These are phyloP conservation scores for Notholithocarpus densiflorus DNA, from an alignment of 306 rosid species.

Conservation along the genomic window DNA sequence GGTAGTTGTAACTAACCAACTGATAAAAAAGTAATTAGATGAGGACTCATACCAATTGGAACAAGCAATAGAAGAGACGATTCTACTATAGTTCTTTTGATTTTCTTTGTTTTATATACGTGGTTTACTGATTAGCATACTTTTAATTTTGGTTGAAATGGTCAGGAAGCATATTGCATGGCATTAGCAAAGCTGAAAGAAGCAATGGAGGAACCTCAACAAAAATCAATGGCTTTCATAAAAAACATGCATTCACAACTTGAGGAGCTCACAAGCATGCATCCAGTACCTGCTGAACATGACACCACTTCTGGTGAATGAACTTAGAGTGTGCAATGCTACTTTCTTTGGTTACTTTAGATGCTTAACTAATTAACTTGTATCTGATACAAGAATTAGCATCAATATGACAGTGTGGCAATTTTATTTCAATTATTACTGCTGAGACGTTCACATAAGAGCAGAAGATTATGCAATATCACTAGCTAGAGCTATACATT, in stretches of 20 bases:
- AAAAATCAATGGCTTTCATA: slow-evolving; percentile 66
- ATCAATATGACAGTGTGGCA: background rate
- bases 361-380: background rate
- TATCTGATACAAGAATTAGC: background rate
- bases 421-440: background rate
- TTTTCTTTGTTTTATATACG: too few species aligned
- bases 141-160: slow-evolving; percentile 4
- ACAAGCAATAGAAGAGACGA: too few species aligned
- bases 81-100: too few species aligned
- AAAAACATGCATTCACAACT: slow-evolving; percentile 73
- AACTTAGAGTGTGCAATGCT: background rate
- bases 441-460: background rate
- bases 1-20: too few species aligned
- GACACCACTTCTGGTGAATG: slow-evolving; percentile 7
- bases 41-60: too few species aligned
- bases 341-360: background rate
- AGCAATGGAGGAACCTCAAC: slow-evolving; percentile 82
- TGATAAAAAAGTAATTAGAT: too few species aligned
- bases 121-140: background rate
- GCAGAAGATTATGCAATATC: background rate
- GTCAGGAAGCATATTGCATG: slow-evolving; percentile 75
- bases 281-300: slow-evolving; percentile 22
- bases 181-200: slow-evolving; percentile 69
- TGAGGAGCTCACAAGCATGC: slow-evolving; percentile 38
- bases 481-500: background rate